phyloP scores from a whole-genome alignment of 306 rosid genomes.

The Vicia villosa region DNA sequence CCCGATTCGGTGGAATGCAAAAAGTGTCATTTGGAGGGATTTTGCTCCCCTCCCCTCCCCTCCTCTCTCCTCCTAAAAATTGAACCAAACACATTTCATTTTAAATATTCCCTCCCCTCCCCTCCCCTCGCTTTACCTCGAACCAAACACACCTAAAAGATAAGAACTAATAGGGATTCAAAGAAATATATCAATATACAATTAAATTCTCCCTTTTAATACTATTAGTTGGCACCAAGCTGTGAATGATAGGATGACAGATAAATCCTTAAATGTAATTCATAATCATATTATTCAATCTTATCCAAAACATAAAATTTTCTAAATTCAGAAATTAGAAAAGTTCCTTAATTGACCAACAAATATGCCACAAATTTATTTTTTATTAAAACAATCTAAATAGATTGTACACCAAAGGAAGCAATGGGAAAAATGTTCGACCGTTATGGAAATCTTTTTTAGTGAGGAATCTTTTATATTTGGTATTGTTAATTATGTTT shows the following conservation, averaged over 20 bases:
- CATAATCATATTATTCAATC: neutral
- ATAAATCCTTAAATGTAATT: neutral
- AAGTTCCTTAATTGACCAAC: neutral
- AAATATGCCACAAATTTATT: neutral
- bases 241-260: conserved; percentile 22
- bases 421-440: too few relatives aligned
- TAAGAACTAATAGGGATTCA: neutral
- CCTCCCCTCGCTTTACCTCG: too few relatives aligned
- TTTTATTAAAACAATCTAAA: neutral
- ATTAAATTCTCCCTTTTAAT: neutral
- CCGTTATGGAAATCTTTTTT: too few relatives aligned
- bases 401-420: neutral
- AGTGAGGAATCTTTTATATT: too few relatives aligned
- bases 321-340: neutral
- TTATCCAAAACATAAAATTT: neutral
- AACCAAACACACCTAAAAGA: too few relatives aligned
- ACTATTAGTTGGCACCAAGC: neutral
- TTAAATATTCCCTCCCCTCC: too few relatives aligned
- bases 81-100: too few relatives aligned
- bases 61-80: too few relatives aligned
- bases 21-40: too few relatives aligned
- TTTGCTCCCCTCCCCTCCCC: too few relatives aligned
- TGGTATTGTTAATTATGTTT: too few relatives aligned
- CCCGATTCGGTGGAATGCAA: too few relatives aligned
- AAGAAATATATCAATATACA: neutral